Conservation (phyloP, 768 basidiomycete genomes). For the Lactarius psammicola region DNA sequence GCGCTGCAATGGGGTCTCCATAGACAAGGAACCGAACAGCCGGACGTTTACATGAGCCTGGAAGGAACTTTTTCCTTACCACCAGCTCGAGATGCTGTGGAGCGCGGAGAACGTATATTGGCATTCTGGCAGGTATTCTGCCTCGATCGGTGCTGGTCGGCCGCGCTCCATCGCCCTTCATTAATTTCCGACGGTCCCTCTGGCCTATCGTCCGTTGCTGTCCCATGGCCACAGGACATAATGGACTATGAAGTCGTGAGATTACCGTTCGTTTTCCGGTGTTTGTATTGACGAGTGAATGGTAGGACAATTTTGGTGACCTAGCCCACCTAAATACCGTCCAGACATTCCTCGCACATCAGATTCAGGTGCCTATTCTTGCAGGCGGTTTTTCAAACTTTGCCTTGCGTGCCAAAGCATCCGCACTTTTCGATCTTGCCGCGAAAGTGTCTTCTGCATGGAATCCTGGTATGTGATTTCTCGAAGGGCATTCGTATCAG, state of each 20-base stretch:
- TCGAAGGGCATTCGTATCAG: constrained; percentile 20
- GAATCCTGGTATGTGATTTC: constrained; percentile 50
- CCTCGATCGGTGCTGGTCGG: constrained; percentile 80
- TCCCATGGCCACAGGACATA: constrained; percentile 75
- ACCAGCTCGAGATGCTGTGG: constrained; percentile 55
- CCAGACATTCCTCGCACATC: constrained; percentile 53
- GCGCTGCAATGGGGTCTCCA: constrained; percentile 74
- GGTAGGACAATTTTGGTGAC: constrained; percentile 57
- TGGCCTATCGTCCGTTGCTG: constrained; percentile 56
- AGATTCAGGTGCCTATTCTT: constrained; percentile 50
- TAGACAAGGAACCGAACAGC: constrained; percentile 39
- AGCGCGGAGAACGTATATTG: constrained; percentile 68
- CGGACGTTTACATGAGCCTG: constrained; percentile 30
- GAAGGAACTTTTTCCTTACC: constrained; percentile 50
- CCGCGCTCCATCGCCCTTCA: constrained; percentile 63
- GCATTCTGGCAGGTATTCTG: constrained; percentile 85
- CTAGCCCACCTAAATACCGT: constrained; percentile 56
- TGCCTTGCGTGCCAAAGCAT: constrained; percentile 70
- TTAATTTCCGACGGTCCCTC: constrained; percentile 64
- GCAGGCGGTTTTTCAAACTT: constrained; percentile 57
- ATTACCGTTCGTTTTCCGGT: constrained; percentile 7
- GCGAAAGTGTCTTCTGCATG: constrained; percentile 58
- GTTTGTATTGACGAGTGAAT: constrained; percentile 1
- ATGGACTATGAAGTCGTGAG: constrained; percentile 69
- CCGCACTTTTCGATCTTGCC: constrained; percentile 71